Conservation (phyloP, 768 basidiomycete genomes). For the Kwoniella sp. region DNA sequence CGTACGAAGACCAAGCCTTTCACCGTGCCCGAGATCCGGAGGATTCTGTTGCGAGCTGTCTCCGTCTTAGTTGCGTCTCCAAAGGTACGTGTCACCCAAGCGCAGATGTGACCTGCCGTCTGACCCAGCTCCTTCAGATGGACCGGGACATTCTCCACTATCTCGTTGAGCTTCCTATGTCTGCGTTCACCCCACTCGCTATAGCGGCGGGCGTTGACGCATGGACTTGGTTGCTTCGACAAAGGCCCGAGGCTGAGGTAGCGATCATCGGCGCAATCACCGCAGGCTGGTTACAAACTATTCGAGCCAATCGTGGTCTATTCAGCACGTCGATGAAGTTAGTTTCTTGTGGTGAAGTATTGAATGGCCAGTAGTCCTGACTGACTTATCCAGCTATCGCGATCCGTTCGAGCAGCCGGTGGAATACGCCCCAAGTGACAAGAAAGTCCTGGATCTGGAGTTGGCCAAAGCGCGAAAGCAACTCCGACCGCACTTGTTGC, state of each 20-base stretch:
- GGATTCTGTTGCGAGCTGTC: constrained; percentile 79
- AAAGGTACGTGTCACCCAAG: constrained; percentile 56
- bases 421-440: constrained; percentile 84
- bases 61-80: constrained; percentile 65
- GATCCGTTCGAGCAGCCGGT: constrained; percentile 85
- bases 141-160: constrained; percentile 82
- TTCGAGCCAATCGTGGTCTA: constrained; percentile 70
- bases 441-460: constrained; percentile 67
- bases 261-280: constrained; percentile 78
- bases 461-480: constrained; percentile 66
- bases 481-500: constrained; percentile 73
- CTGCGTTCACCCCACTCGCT: constrained; percentile 78
- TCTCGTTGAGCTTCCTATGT: constrained; percentile 80
- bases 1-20: constrained; percentile 66
- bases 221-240: constrained; percentile 93
- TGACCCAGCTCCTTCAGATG: constrained; percentile 55
- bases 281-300: constrained; percentile 79
- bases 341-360: constrained; percentile 45
- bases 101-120: not conserved
- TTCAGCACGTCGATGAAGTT: constrained; percentile 80
- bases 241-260: constrained; percentile 75
- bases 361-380: not conserved
- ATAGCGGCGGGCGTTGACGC: constrained; percentile 84
- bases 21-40: constrained; percentile 75
- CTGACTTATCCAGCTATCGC: constrained; percentile 58